Conservation (phyloP, 768 basidiomycete genomes). For the Collybiopsis luxurians region DNA sequence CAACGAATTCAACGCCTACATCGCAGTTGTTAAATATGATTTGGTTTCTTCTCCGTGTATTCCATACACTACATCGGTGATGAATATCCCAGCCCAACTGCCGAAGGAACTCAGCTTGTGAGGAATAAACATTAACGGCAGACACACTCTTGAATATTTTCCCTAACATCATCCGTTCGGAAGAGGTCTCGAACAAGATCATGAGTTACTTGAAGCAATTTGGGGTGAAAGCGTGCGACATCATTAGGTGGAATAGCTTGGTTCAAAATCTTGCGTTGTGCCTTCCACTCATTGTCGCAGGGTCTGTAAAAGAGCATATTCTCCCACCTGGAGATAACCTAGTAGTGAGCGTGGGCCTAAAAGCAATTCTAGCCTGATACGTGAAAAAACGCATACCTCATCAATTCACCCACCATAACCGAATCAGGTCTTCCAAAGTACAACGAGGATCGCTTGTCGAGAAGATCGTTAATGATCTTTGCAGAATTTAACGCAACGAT, state of each 20-base stretch:
- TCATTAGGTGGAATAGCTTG: neutral
- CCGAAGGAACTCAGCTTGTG: neutral
- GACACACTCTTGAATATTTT: neutral
- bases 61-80: constrained; percentile 27
- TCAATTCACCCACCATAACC: constrained; percentile 9
- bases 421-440: constrained; percentile 6
- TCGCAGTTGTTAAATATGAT: constrained; percentile 4
- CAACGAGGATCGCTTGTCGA: constrained; percentile 4
- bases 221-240: neutral
- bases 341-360: neutral
- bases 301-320: neutral
- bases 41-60: constrained; percentile 13
- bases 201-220: neutral
- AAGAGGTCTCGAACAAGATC: neutral
- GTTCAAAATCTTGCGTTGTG: neutral
- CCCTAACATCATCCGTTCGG: neutral
- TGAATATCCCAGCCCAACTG: constrained; percentile 16
- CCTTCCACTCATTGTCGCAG: neutral
- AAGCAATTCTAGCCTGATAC: too few species aligned
- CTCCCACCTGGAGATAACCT: constrained; percentile 7
- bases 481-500: constrained; percentile 4
- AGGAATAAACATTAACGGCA: too few species aligned
- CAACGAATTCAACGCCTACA: constrained; percentile 9
- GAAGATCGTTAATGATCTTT: constrained; percentile 7
- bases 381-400: constrained; percentile 3